A percentile compares a stretch with the other conserved stretches of the same genome.
Conservation (phyloP, 495 filamentous ascomycete genomes). For the Articulospora tetracladia region DNA sequence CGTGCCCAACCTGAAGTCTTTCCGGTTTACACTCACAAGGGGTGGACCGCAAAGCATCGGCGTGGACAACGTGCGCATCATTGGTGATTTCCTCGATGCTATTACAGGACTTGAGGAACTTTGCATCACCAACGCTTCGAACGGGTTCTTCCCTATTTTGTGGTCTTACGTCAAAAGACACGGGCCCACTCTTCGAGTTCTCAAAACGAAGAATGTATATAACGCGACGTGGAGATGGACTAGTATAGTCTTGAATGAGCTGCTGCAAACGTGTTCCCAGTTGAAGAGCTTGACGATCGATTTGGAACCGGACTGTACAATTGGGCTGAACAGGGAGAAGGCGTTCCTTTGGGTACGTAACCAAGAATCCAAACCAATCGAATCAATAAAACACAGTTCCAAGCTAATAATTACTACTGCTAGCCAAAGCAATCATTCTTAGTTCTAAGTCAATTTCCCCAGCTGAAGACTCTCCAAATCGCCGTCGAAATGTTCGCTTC, state of each 20-base stretch:
- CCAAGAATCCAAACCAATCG: neutral
- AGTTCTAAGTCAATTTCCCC: neutral
- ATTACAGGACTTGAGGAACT: neutral
- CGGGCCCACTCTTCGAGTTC: neutral
- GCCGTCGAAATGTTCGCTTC: neutral
- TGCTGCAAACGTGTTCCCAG: neutral
- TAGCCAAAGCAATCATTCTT: neutral
- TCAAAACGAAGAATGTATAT: neutral
- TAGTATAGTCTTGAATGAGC: neutral
- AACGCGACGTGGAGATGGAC: neutral
- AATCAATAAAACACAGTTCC: neutral
- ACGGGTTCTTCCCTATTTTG: neutral
- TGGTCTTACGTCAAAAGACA: constrained; percentile 1
- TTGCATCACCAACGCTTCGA: neutral
- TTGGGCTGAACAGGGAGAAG: neutral
- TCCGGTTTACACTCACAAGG: neutral
- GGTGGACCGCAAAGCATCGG: neutral
- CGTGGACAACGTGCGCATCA: neutral
- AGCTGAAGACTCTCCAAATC: neutral
- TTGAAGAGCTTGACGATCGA: neutral
- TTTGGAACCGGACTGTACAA: neutral
- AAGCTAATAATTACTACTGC: neutral
- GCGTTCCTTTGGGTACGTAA: neutral
- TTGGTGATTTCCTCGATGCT: neutral
- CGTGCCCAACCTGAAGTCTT: neutral